Base-by-base conservation (phyloP, 2,329 filamentous ascomycete genomes). In the Ceratocystis cubensis region DNA sequence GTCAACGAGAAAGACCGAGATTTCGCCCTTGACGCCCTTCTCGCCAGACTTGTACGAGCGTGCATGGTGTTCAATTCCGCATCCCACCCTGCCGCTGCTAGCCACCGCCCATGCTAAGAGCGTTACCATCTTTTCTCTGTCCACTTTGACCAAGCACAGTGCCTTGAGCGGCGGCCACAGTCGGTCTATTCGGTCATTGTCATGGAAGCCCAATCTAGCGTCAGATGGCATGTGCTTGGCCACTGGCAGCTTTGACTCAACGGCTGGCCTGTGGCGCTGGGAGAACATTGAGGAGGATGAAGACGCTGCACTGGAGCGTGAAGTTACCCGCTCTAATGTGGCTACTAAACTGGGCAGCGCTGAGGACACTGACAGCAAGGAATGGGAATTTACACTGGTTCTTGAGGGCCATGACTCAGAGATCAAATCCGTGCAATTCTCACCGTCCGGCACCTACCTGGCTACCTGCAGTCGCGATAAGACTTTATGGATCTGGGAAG, bases 401-500 rank as follows among this genome's bases (percentile, higher is more conserved):
- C 82, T 99, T 0, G 94, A 97, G 72, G 94, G 94, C 0, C 94
- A 97, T 74, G 94, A 97, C 73, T 91, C 88, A 28, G 94, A 99
- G 76, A 89, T 99, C 79, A 88, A 96, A 79, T 80, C 83, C 37
- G 84, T 93, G 69, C 81, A 84, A 1, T 95, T 91, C 78, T 86
- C 82, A 20, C 86, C 89, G 0, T 84, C 84, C 0, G 89, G 89
- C 0, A 84, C 88, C 69, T 86, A 91, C 71, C 82, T 99, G 3
- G 94, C 94, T 5, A 96, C 92, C 0, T 96, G 92, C 76, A 89
- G 86, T 65, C 83, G 94, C 62, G 94, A 99, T 75, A 97, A 97
- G 78, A 88, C 85, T 17, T 90, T 97, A 20, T 99, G 94, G 94
- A 90, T 99, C 71, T 99, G 94, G 94, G 94, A 99, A 76, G 94